Base-by-base conservation (phyloP, 169 alveolate species). In the Plasmodium adleri region DNA sequence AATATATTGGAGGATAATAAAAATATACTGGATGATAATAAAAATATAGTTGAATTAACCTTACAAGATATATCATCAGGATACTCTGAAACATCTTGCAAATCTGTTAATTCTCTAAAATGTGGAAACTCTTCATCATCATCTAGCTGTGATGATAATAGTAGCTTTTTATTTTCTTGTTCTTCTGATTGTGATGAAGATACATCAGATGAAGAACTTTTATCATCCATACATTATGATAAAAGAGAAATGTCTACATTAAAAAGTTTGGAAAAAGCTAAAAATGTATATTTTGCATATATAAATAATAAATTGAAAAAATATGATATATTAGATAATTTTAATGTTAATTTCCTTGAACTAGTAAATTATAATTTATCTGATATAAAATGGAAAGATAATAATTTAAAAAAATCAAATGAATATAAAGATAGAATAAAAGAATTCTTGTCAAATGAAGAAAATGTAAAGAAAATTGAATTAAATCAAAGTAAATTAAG, bases 241-340 rank as follows among this genome's bases (percentile, higher is more conserved):
- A 56, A 80, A 17, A 52, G 54, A 28, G 76, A 70, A 8, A 17
- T 80, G 20, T 24, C 28, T 22, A 13, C 7, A 9, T 10, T 80
- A 39, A 80, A 80, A 80, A 32, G 22, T 6, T 22, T 80, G 15
- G 90, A 80, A 45, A 54, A 43, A 49, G 68, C 80, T 8, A 80
- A 80, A 64, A 80, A 80, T 60, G 64, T 13, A 12, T 80, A 80
- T 56, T 66, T 80, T 80, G 20, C 32, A 22, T 68, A 80, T 62
- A n/a, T 78, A 15, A 32, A 59, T 66, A 26, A 54, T 4, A 10
- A 64, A 28, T 78, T 20, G 26, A 9, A 49, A 20, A 13, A 66
- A 45, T 63, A 78, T 58, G 32, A 50, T 49, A 49, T 78, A 28
- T 15, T 78, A 47, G 52, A 10, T 20, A n/a, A 71, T 71, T 64